These are phyloP conservation scores for Cicer judaicum DNA, from an alignment of 306 rosid genomes.

Conservation along the genomic window DNA sequence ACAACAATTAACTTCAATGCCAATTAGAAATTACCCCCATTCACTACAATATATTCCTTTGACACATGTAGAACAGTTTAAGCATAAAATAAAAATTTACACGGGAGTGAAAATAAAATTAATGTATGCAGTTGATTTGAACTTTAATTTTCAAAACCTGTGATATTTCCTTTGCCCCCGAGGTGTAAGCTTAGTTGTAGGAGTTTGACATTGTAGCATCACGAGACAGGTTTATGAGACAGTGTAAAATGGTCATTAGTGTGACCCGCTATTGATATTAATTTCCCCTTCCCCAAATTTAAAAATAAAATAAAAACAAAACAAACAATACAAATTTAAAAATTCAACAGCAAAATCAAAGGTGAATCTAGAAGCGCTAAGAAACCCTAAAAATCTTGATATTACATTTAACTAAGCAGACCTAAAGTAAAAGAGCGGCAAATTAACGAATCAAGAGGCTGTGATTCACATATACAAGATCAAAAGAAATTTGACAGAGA, in stretches of 20 bases:
- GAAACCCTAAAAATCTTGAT: background rate
- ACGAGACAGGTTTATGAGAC: too few relatives aligned
- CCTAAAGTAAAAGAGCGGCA: background rate
- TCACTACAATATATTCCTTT: background rate
- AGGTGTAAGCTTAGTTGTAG: too few relatives aligned
- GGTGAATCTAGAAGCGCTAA: background rate
- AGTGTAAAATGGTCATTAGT: too few relatives aligned
- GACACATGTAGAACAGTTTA: background rate
- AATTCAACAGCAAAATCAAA: slow-evolving; percentile 7
- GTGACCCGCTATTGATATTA: too few relatives aligned
- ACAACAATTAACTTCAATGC: background rate
- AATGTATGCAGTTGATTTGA: background rate
- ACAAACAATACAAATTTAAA: background rate
- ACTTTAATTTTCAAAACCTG: slow-evolving; percentile 8
- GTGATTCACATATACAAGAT: background rate
- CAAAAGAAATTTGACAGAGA: background rate
- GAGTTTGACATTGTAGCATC: too few relatives aligned
- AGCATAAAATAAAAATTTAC: background rate
- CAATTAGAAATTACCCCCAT: background rate
- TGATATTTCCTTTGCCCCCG: background rate
- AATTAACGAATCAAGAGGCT: background rate
- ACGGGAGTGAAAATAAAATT: slow-evolving; percentile 1
- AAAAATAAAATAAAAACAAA: background rate
- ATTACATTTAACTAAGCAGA: slow-evolving; percentile 1
- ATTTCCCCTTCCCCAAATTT: too few relatives aligned